Conservation (phyloP, 2,329 filamentous ascomycete species). For the Colletotrichum filicis region DNA sequence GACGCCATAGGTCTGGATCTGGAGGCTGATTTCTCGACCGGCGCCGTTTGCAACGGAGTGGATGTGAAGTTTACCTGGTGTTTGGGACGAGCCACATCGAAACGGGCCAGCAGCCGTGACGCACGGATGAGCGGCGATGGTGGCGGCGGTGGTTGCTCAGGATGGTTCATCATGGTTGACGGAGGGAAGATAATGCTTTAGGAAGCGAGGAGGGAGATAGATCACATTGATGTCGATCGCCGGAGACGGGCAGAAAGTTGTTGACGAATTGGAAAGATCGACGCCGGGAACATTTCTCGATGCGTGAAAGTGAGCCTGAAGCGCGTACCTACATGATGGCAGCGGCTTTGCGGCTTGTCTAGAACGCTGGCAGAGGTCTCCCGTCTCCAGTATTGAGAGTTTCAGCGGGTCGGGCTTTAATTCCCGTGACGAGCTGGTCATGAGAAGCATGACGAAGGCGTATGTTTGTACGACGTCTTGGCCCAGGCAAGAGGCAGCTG, state of each 20-base stretch:
- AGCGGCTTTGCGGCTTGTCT: not conserved
- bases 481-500: slow-evolving; percentile 12
- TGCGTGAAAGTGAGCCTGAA: not conserved
- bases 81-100: slow-evolving; percentile 18
- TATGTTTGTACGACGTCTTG: not conserved
- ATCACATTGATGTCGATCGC: slow-evolving; percentile 1
- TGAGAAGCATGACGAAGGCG: slow-evolving; percentile 15
- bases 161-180: not conserved
- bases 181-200: not conserved
- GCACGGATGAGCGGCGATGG: not conserved
- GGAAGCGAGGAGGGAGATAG: not conserved
- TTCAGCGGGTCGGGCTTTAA: slow-evolving; percentile 3
- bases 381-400: not conserved
- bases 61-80: not conserved
- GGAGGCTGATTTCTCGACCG: not conserved
- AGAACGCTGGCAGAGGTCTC: not conserved
- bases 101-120: slow-evolving; percentile 23
- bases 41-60: slow-evolving; percentile 22
- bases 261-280: not conserved
- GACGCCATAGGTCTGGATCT: not conserved
- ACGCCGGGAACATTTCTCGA: slow-evolving; percentile 19
- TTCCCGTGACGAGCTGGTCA: not conserved
- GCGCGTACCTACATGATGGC: not conserved
- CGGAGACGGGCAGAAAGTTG: slow-evolving; percentile 16
- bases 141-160: not conserved